These are phyloP conservation scores for Termitomyces sp. DNA, from an alignment of 768 basidiomycete species.

Conservation along the genomic window DNA sequence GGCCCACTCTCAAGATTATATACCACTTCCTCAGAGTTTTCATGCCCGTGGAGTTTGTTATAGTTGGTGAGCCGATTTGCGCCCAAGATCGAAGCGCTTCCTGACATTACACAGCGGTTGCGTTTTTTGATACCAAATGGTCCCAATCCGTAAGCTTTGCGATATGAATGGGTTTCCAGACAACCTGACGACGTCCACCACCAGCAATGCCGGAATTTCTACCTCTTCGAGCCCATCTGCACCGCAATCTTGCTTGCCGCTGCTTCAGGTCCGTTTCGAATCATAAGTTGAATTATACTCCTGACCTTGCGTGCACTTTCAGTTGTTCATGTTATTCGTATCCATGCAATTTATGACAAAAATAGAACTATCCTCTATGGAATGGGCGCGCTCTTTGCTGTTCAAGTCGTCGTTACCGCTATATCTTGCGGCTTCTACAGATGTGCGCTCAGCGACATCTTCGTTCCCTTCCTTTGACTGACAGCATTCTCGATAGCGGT, in stretches of 20 bases:
- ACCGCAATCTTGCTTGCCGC: slow-evolving; percentile 80
- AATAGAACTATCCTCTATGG: slow-evolving; percentile 48
- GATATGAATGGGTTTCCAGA: too few relatives aligned
- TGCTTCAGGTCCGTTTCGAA: slow-evolving; percentile 47
- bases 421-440: slow-evolving; percentile 78
- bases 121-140: slow-evolving; percentile 81
- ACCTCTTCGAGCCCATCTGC: slow-evolving; percentile 83
- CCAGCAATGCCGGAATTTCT: slow-evolving; percentile 68
- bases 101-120: slow-evolving; percentile 51
- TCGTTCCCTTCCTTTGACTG: slow-evolving; percentile 3
- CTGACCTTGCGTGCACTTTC: neutral
- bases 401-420: slow-evolving; percentile 73
- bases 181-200: slow-evolving; percentile 1
- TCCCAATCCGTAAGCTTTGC: slow-evolving; percentile 42
- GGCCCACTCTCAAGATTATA: slow-evolving; percentile 77
- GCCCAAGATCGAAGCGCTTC: neutral
- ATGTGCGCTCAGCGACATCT: slow-evolving; percentile 39
- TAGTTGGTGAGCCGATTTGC: slow-evolving; percentile 53
- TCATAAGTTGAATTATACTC: neutral
- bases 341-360: slow-evolving; percentile 78
- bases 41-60: slow-evolving; percentile 78
- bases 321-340: slow-evolving; percentile 75
- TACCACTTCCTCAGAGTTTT: slow-evolving; percentile 74
- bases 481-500: slow-evolving; percentile 45
- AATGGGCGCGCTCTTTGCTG: slow-evolving; percentile 59